Percentiles rank a stretch among this genome's conserved stretches.
phyloP scores from a whole-genome alignment of 371 early-diverging fungal genomes.

The Fennellomyces sp. region DNA sequence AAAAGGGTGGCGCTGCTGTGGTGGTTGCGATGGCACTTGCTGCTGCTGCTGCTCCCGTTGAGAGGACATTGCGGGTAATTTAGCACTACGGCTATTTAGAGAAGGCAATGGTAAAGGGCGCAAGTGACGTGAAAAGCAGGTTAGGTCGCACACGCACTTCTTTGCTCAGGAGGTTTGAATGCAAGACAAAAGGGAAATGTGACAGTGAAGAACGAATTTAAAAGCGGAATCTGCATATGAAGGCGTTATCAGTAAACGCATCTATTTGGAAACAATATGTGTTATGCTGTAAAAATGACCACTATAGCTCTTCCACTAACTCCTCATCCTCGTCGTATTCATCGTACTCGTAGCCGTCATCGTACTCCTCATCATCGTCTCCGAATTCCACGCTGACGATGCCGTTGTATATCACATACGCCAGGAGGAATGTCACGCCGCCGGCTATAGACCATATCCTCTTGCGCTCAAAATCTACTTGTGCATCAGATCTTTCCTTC shows the following conservation, averaged over 20 bases:
- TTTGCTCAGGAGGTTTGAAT: no score
- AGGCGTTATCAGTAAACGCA: no score
- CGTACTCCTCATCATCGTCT: slow-evolving; percentile 35
- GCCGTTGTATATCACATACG: slow-evolving; percentile 60
- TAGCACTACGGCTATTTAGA: neutral
- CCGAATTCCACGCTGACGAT: slow-evolving; percentile 53
- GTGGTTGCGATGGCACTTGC: neutral
- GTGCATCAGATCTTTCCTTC: slow-evolving; percentile 45
- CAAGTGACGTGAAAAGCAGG: neutral
- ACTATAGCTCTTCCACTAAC: slow-evolving; percentile 3
- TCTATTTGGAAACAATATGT: no score
- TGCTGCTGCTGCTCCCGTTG: neutral
- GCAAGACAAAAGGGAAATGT: no score
- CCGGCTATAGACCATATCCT: slow-evolving; percentile 63
- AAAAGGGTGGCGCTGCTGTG: neutral
- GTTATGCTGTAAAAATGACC: no score
- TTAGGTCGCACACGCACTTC: no score
- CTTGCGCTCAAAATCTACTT: slow-evolving; percentile 64
- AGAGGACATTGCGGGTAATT: neutral
- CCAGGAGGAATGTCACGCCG: slow-evolving; percentile 55
- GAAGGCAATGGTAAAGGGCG: neutral
- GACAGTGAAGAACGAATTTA: no score
- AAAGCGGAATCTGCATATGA: no score
- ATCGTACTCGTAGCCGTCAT: slow-evolving; percentile 21
- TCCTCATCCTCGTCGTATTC: slow-evolving; percentile 17